phyloP scores from a whole-genome alignment of 345 rosid genomes.

The Aquilaria sinensis region DNA sequence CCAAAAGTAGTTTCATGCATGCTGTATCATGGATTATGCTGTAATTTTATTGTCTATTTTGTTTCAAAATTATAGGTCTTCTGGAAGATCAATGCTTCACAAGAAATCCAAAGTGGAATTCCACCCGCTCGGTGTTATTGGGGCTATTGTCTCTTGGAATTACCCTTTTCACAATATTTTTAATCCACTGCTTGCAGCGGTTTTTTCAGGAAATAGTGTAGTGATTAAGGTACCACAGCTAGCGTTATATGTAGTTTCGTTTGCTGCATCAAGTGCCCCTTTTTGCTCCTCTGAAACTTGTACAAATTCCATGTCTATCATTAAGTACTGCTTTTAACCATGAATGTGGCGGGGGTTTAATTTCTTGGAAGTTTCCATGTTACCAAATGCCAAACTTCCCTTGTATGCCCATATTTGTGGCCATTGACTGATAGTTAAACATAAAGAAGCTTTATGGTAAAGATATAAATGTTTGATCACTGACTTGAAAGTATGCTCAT shows the following conservation, averaged over 20 bases:
- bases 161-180: constrained; percentile 99
- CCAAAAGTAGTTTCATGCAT: too few species aligned
- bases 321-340: too few species aligned
- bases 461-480: constrained; percentile 8
- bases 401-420: too few species aligned
- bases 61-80: constrained; percentile 44
- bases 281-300: too few species aligned
- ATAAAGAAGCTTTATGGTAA: not conserved
- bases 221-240: constrained; percentile 64
- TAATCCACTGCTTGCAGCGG: constrained; percentile 96
- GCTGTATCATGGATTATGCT: too few species aligned
- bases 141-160: constrained; percentile 99
- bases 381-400: too few species aligned
- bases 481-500: constrained; percentile 20
- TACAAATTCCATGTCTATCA: too few species aligned
- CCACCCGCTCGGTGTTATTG: constrained; percentile 90
- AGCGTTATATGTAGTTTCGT: not conserved
- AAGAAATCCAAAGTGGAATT: constrained; percentile 88
- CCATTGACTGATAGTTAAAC: not conserved
- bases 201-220: constrained; percentile 92
- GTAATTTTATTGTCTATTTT: constrained; percentile 4
- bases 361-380: too few species aligned
- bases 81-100: constrained; percentile 96
- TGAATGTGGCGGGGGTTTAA: too few species aligned
- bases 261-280: not conserved